Conservation (phyloP, 2,329 filamentous ascomycete species). For the Colletotrichum caudatum region DNA sequence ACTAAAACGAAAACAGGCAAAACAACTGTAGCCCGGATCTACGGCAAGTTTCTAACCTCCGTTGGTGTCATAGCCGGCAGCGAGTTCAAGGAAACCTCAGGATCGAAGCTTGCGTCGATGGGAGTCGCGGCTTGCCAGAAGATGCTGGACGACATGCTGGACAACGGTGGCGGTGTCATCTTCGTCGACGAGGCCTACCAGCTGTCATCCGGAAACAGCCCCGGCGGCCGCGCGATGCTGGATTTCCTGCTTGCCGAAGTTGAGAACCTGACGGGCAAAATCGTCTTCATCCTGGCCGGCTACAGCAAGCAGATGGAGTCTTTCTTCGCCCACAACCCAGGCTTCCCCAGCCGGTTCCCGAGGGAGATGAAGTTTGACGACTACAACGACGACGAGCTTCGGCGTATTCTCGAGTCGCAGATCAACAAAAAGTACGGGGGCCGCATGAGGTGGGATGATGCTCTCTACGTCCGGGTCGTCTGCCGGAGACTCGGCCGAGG, state of each 20-base stretch:
- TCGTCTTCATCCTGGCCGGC: conserved; percentile 79
- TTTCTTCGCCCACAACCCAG: conserved; percentile 80
- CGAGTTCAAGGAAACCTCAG: conserved; percentile 75
- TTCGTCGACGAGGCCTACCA: conserved; percentile 89
- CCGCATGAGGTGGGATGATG: conserved; percentile 71
- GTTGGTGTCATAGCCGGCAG: conserved; percentile 72
- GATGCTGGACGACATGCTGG: conserved; percentile 61
- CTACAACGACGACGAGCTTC: conserved; percentile 74
- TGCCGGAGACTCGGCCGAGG: conserved; percentile 70
- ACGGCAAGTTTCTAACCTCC: conserved; percentile 72
- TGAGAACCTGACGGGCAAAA: conserved; percentile 76
- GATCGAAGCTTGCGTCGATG: conserved; percentile 72
- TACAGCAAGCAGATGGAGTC: conserved; percentile 81
- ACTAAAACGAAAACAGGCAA: conserved; percentile 58
- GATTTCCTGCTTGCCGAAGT: conserved; percentile 80
- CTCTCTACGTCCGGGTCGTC: conserved; percentile 74
- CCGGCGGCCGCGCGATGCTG: conserved; percentile 71
- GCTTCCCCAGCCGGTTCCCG: conserved; percentile 77
- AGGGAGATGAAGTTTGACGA: conserved; percentile 75
- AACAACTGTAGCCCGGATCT: conserved; percentile 80
- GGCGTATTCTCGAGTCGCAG: conserved; percentile 67
- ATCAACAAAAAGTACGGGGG: conserved; percentile 66
- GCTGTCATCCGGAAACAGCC: conserved; percentile 68
- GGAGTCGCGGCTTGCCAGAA: conserved; percentile 70
- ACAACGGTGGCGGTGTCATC: conserved; percentile 73